Evolutionary conservation across 345 rosid genomes (phyloP).

Genomic region (Arabidopsis arenosa): DNA sequence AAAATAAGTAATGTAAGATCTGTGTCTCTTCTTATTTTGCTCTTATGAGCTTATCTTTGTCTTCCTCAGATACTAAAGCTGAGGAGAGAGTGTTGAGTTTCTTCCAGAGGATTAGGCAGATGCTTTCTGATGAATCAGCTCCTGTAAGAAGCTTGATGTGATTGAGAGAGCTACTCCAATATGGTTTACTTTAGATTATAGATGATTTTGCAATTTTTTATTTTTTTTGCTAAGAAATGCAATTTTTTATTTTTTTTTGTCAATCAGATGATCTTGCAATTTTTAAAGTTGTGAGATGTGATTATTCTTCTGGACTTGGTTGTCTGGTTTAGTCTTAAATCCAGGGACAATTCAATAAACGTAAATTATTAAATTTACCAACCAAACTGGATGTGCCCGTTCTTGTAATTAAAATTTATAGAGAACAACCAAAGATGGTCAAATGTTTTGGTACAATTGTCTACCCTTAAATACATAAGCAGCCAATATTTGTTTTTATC

Average conservation of each 20-base stretch:
- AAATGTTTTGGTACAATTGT: constrained; percentile 9
- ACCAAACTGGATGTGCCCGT: not conserved
- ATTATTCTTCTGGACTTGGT: not conserved
- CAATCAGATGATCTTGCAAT: too few species aligned
- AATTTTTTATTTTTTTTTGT: too few species aligned
- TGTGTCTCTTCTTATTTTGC: constrained; percentile 5
- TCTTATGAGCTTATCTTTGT: constrained; percentile 19
- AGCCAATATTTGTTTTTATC: not conserved
- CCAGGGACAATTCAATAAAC: constrained; percentile 1
- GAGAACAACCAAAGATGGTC: constrained; percentile 17
- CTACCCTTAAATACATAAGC: not conserved
- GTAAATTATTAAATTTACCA: not conserved
- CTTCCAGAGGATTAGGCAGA: constrained; percentile 42
- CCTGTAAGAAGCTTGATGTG: constrained; percentile 36
- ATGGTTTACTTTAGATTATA: not conserved
- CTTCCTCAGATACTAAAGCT: constrained; percentile 41
- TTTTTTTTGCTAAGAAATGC: too few species aligned
- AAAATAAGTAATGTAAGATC: not conserved
- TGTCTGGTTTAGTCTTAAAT: constrained; percentile 2
- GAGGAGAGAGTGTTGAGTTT: constrained; percentile 45
- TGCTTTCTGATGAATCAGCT: constrained; percentile 33
- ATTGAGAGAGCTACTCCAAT: constrained; percentile 14
- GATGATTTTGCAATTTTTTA: constrained; percentile 6
- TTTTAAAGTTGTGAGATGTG: constrained; percentile 2
- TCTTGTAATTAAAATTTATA: not conserved